phyloP scores from a whole-genome alignment of 352 stramenopile genomes.

The Globisporangium irregulare region DNA sequence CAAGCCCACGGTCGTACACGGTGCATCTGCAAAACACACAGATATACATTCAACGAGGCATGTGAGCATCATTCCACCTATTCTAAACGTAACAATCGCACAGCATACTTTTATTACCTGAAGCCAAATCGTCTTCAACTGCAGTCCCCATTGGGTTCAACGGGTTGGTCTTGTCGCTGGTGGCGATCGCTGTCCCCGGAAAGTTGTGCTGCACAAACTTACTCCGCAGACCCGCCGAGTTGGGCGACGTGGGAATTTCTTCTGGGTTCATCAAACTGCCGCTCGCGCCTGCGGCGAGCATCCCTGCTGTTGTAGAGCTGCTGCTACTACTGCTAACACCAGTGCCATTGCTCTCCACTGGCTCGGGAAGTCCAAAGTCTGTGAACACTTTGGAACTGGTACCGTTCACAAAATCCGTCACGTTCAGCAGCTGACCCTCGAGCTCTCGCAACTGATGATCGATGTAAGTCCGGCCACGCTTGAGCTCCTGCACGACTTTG shows the following conservation, averaged over 20 bases:
- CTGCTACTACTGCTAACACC: background rate
- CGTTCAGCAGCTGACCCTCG: slow-evolving; percentile 52
- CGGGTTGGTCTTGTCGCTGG: slow-evolving; percentile 25
- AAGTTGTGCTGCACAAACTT: slow-evolving; percentile 24
- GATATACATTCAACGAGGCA: background rate
- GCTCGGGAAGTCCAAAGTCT: slow-evolving; percentile 12
- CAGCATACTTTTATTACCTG: slow-evolving; percentile 27
- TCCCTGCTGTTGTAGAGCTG: background rate
- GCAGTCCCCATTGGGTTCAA: slow-evolving; percentile 28
- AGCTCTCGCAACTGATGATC: slow-evolving; percentile 61
- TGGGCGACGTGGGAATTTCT: slow-evolving; percentile 11
- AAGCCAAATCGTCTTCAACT: slow-evolving; percentile 68
- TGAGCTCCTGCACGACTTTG: slow-evolving; percentile 64
- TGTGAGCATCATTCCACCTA: background rate
- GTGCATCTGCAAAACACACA: slow-evolving; percentile 35
- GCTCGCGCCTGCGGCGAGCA: background rate
- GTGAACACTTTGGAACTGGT: slow-evolving; percentile 42
- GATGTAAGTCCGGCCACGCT: slow-evolving; percentile 48
- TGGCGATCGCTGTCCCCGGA: slow-evolving; percentile 7
- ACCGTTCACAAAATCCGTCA: slow-evolving; percentile 60
- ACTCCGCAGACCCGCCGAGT: slow-evolving; percentile 17
- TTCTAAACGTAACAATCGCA: background rate
- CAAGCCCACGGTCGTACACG: slow-evolving; percentile 61
- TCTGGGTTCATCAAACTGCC: slow-evolving; percentile 17
- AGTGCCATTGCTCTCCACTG: slow-evolving; percentile 4